Evolutionary conservation across 441 rosid genomes (phyloP).

Genomic region (Bocquillonia castaneifolia): DNA sequence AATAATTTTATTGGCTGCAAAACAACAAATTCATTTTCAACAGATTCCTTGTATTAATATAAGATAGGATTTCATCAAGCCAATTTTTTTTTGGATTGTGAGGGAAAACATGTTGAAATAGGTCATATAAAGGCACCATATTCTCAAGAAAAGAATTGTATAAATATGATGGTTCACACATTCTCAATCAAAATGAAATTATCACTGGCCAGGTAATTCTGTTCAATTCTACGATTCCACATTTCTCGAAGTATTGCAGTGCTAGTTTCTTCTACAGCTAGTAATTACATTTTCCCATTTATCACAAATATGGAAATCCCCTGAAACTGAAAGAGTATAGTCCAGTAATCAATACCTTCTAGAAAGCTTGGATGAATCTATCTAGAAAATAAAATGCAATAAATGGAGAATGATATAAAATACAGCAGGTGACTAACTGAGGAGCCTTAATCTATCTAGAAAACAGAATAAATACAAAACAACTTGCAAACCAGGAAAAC

Average conservation of each 20-base stretch:
- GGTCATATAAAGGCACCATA: too few relatives aligned
- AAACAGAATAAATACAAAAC: not conserved
- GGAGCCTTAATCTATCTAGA: slow-evolving; percentile 10
- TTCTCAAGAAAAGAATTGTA: not conserved
- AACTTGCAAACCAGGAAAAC: not conserved
- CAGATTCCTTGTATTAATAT: not conserved
- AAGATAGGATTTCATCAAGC: not conserved
- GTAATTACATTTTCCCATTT: not conserved
- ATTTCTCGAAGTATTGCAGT: not conserved
- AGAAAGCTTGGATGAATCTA: not conserved
- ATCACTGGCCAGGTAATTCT: not conserved
- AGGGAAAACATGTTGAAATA: not conserved
- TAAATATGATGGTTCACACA: not conserved
- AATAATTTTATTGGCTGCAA: not conserved
- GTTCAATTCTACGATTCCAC: not conserved
- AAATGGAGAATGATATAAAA: not conserved
- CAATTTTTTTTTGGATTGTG: not conserved
- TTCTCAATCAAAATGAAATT: too few relatives aligned
- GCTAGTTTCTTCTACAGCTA: not conserved
- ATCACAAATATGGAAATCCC: not conserved
- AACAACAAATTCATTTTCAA: not conserved
- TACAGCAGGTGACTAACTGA: not conserved
- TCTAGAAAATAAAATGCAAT: not conserved
- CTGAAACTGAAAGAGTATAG: not conserved
- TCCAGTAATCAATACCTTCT: not conserved